These are phyloP conservation scores for Solanum bukasovii DNA, from an alignment of 257 asterid species.

Conservation along the genomic window DNA sequence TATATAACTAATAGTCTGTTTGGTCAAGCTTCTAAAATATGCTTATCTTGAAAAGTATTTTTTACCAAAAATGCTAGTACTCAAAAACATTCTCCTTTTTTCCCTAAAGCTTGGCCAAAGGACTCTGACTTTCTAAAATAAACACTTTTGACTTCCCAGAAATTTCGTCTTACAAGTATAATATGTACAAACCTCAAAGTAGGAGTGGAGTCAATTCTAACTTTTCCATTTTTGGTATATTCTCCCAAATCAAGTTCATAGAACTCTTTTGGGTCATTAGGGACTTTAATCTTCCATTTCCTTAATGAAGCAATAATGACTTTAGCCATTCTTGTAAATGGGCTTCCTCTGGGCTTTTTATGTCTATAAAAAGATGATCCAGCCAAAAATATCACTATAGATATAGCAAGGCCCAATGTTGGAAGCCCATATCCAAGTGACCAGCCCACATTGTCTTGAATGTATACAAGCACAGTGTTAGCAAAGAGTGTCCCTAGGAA, in stretches of 20 bases:
- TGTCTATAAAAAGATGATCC: conserved; percentile 78
- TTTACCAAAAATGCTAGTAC: background rate
- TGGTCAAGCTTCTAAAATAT: background rate
- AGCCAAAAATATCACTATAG: conserved; percentile 46
- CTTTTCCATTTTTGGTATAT: conserved; percentile 36
- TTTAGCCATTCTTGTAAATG: conserved; percentile 65
- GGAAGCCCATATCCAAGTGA: conserved; percentile 80
- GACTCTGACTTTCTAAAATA: background rate
- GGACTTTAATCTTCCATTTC: conserved; percentile 43
- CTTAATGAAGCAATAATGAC: conserved; percentile 63
- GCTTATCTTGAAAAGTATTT: background rate
- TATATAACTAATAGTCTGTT: background rate
- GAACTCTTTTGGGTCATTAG: conserved; percentile 46
- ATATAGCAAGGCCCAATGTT: conserved; percentile 48
- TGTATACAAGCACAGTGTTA: conserved; percentile 66
- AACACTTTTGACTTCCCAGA: background rate
- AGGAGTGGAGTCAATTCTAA: conserved; percentile 63
- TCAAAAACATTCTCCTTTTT: background rate
- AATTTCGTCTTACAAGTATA: rapidly evolving
- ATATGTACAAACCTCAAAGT: conserved; percentile 43
- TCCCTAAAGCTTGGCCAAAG: background rate
- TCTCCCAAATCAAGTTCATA: conserved; percentile 49
- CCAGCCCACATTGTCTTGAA: conserved; percentile 91
- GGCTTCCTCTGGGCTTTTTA: conserved; percentile 72
- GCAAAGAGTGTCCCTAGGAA: conserved; percentile 79